Evolutionary conservation across 805 yeast genomes (phyloP), one percentile per base, ranked within the genome.

Genomic region (Cyberlindnera japonica): DNA sequence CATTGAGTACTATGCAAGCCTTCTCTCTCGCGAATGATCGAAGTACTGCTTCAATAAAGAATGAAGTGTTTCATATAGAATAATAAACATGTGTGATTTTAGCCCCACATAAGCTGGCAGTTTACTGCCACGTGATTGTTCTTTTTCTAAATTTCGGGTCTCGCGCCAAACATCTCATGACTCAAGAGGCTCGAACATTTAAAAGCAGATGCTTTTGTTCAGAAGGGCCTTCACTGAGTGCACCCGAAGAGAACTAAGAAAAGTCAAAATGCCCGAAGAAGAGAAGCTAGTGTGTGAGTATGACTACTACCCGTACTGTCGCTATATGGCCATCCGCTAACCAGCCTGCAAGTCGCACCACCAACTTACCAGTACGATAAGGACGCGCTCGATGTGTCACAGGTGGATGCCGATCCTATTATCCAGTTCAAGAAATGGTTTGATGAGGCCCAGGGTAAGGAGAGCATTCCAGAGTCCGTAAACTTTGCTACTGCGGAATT

Each of bases 391-490:
- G 70, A 72, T 35, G 80, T 75, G 32, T 43, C 62, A 0, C 77
- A 84, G 20, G 64, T 88, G 12, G 59, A 57, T 11, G 30, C 59
- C 6, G 75, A 77, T 48, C 97, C 97, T 17, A 76, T 87, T 15
- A 67, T 65, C 9, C 95, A 88, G 61, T 93, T 93, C 67, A 77
- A 80, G 46, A 61, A 64, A 38, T 93, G 99, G 99, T 93, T 86
- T 58, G 67, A 76, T 13, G 87, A 84, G 29, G 96, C 96, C 15
- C 67, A 69, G 37, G 67, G 68, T 4, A 67, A 69, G 25, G 82
- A 84, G 50, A 68, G 70, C 16, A 66, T 88, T 34, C 95, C 96
- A 2, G 99, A 93, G 60, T 75, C 90, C 2, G 70, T 78, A n/a
- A 85, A 81, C 14, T 77, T 93, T n/a, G 77, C 97, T 8, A 90